Percentiles rank a stretch among this genome's conserved stretches.
These are phyloP conservation scores for Trifolium fragiferum DNA, from an alignment of 306 rosid species.

Conservation along the genomic window DNA sequence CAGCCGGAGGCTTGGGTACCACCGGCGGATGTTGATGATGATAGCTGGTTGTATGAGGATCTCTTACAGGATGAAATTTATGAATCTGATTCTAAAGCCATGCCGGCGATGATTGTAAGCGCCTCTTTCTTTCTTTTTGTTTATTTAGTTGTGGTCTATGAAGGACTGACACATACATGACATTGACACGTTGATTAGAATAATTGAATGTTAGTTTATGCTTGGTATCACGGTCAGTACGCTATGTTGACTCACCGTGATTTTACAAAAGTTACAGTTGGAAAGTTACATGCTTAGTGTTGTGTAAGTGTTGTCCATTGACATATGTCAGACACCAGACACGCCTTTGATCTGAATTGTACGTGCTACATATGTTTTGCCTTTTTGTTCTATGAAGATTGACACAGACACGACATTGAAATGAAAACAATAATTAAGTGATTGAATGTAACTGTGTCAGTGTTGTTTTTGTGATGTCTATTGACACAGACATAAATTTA, in stretches of 20 bases:
- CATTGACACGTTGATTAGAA: not conserved
- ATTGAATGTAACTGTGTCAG: not conserved
- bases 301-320: not conserved
- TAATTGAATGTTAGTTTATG: not conserved
- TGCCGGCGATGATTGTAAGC: slow-evolving; percentile 54
- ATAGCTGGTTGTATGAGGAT: not conserved
- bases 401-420: not conserved
- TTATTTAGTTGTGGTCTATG: not conserved
- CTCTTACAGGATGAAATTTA: not conserved
- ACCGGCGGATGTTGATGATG: not conserved
- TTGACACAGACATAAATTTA: not conserved
- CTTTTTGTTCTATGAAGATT: not conserved
- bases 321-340: not conserved
- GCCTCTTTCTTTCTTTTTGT: not conserved
- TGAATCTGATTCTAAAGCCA: slow-evolving; percentile 27
- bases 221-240: no score
- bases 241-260: no score
- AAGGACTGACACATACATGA: not conserved
- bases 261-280: no score
- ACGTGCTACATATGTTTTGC: no score
- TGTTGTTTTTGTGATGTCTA: not conserved
- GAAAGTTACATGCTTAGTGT: no score
- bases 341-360: not conserved
- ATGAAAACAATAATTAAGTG: not conserved
- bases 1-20: slow-evolving; percentile 26